These are phyloP conservation scores for Murraya koenigii DNA, from an alignment of 345 rosid species.

Conservation along the genomic window DNA sequence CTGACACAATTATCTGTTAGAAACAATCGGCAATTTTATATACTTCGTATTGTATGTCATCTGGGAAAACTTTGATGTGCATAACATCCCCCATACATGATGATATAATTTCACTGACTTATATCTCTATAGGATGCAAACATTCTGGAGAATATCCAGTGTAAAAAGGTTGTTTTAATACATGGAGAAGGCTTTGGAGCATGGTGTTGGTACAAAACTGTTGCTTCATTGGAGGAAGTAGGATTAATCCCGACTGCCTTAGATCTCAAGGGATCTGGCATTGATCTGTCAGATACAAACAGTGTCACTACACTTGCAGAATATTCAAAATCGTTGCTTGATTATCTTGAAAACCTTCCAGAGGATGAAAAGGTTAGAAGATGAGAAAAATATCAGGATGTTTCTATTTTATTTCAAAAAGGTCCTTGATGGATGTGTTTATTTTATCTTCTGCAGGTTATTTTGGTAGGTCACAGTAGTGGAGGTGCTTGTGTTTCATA, in stretches of 20 bases:
- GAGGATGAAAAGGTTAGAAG: conserved; percentile 79
- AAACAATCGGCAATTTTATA: not conserved
- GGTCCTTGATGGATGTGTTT: not conserved
- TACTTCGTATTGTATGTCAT: not conserved
- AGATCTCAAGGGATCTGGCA: conserved; percentile 87
- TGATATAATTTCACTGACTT: not conserved
- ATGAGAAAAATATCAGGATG: not conserved
- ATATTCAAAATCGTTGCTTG: conserved; percentile 75
- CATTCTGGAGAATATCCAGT: conserved; percentile 55
- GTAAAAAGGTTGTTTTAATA: conserved; percentile 60
- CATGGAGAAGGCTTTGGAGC: conserved; percentile 99
- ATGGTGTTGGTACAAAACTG: conserved; percentile 97
- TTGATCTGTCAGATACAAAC: conserved; percentile 66
- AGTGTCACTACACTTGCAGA: conserved; percentile 67
- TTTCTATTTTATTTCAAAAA: not conserved
- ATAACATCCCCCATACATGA: not conserved
- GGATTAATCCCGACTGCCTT: conserved; percentile 69
- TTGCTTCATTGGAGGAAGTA: conserved; percentile 80
- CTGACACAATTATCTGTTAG: not conserved
- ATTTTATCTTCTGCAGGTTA: conserved; percentile 49
- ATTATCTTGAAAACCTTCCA: conserved; percentile 58
- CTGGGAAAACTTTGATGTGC: not conserved
- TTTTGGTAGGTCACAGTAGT: conserved; percentile 83
- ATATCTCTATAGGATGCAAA: conserved; percentile 52
- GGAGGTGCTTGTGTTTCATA: conserved; percentile 91